These are phyloP conservation scores for Carex pumila DNA, from an alignment of 176 grass and related monocot genomes.

Conservation along the genomic window DNA sequence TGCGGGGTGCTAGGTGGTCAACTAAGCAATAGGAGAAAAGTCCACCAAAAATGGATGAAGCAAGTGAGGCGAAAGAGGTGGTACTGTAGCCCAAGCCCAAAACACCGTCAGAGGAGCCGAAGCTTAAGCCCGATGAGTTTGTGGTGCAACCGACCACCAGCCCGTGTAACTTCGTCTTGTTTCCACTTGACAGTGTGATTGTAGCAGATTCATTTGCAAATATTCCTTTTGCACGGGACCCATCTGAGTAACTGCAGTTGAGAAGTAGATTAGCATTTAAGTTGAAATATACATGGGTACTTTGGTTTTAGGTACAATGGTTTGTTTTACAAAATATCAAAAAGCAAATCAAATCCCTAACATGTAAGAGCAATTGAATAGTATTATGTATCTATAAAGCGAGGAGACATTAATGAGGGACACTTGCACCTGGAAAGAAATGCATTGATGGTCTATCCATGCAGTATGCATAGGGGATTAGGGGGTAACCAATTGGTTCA, in stretches of 20 bases:
- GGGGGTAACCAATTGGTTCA: background rate
- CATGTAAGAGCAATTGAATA: background rate
- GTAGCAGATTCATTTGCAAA: constrained; percentile 69
- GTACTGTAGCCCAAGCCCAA: constrained; percentile 51
- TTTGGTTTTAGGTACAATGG: background rate
- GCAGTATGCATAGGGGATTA: background rate
- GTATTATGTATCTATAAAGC: background rate
- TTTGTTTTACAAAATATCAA: background rate
- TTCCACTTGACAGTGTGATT: constrained; percentile 38
- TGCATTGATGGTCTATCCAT: background rate
- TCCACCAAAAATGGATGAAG: constrained; percentile 33
- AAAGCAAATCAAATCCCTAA: background rate
- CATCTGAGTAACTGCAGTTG: constrained; percentile 61
- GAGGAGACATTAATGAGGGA: constrained; percentile 6
- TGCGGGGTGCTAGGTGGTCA: constrained; percentile 35
- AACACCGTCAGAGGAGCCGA: constrained; percentile 57
- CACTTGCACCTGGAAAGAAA: background rate
- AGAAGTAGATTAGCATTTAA: background rate
- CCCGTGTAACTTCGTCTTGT: constrained; percentile 48
- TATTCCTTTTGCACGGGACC: constrained; percentile 42
- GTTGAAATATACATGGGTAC: background rate
- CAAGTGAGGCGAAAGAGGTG: constrained; percentile 43
- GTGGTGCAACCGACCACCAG: constrained; percentile 66
- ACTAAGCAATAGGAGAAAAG: constrained; percentile 96
- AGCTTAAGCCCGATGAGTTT: constrained; percentile 29